Percentiles rank a stretch among this genome's conserved stretches.
Conservation (phyloP, 805 yeast genomes). For the Yamadazyma ubonensis region DNA sequence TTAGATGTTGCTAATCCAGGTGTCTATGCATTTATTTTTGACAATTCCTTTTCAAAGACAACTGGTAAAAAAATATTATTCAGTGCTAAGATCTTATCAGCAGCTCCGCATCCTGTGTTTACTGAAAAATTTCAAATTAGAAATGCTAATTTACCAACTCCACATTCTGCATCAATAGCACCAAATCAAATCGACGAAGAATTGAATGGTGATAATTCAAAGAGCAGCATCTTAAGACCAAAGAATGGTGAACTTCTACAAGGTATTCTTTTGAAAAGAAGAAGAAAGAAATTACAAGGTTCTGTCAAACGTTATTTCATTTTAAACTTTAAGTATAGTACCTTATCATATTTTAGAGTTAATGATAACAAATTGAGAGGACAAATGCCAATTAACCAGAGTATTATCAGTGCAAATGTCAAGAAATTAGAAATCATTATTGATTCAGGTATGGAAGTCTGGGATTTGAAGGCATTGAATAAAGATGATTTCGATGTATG, state of each 20-base stretch:
- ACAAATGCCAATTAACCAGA: slow-evolving; percentile 80
- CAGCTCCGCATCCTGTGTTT: neutral
- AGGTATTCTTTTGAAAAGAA: slow-evolving; percentile 74
- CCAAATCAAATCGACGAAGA: slow-evolving; percentile 3
- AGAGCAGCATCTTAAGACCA: slow-evolving; percentile 30
- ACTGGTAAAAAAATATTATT: slow-evolving; percentile 79
- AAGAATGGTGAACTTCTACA: slow-evolving; percentile 72
- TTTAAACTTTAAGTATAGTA: slow-evolving; percentile 77
- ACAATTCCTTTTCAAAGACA: slow-evolving; percentile 85
- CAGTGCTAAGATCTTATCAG: slow-evolving; percentile 26
- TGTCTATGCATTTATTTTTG: slow-evolving; percentile 83
- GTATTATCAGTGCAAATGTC: slow-evolving; percentile 79
- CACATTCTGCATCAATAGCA: slow-evolving; percentile 5
- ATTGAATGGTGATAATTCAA: slow-evolving; percentile 2
- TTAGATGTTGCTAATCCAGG: slow-evolving; percentile 63
- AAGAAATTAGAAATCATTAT: slow-evolving; percentile 68
- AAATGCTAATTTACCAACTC: slow-evolving; percentile 7
- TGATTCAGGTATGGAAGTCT: slow-evolving; percentile 93
- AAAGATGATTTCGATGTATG: slow-evolving; percentile 71
- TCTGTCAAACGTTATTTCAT: slow-evolving; percentile 83
- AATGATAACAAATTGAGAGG: slow-evolving; percentile 79
- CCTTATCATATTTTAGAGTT: slow-evolving; percentile 78
- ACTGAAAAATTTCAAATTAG: neutral
- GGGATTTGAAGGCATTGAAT: slow-evolving; percentile 77
- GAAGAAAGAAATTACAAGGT: slow-evolving; percentile 81